Evolutionary conservation across 2,329 filamentous ascomycete genomes (phyloP), one percentile per base, ranked within the genome.

Genomic region (Aspergillus pseudoterreus): DNA sequence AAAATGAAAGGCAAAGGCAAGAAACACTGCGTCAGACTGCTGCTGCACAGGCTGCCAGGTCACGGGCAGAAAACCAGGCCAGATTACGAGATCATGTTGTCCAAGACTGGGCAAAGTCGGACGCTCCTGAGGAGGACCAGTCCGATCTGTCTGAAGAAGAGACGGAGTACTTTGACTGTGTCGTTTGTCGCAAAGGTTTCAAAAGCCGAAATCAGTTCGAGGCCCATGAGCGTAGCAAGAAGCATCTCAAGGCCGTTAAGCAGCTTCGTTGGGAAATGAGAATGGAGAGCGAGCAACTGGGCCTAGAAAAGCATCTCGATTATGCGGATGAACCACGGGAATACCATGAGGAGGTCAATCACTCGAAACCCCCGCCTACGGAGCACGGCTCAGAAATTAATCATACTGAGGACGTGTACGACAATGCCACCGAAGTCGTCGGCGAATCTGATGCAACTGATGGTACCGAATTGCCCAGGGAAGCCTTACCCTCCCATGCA

Each of bases 201-300:
- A 88, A 96, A 72, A 97, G 92, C 63, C 88, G 95, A 66, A 91
- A 90, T 58, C 92, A 97, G 65, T 91, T 88, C 54, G 85, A 95
- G 63, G 86, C 88, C 3, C 94, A 99, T 63, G 92, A 96, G 73
- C 90, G 87, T 74, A 97, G 92, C 77, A 99, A 96, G 70, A 99
- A 97, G 72, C 94, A 99, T 64, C 72, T 86, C 55, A 97, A 96
- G 67, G 87, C 90, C 2, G 80, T 96, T 6, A 86, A 92, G 59
- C 82, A 91, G 54, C 72, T 99, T 36, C 84, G 84, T 62, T 81
- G 83, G 63, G 86, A 94, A 67, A 95, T 99, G 91, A 82, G 80
- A 60, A 84, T 86, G 60, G 88, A 99, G 63, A 87, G 92, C 62
- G 76, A 78, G 43, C 78, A 84, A 45, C 69, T 59, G 42, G 51